phyloP scores from a whole-genome alignment of 352 stramenopile species.

The Globisporangium paddicum region DNA sequence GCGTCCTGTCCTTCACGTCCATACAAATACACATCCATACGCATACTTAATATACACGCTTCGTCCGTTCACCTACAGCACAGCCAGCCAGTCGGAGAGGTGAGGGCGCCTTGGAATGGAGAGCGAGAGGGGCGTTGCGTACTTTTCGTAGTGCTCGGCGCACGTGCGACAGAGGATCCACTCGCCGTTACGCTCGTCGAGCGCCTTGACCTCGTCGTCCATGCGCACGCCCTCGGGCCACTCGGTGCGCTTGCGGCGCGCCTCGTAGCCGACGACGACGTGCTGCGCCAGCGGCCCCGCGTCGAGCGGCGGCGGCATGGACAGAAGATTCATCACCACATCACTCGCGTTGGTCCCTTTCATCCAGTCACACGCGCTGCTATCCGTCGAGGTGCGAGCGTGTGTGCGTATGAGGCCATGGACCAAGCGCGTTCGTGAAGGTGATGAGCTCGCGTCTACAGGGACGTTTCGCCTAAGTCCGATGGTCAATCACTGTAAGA shows the following conservation, averaged over 20 bases:
- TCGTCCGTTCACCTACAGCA: no score
- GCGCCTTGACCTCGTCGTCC: conserved; percentile 44
- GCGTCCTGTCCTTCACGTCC: conserved; percentile 30
- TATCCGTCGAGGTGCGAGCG: conserved; percentile 13
- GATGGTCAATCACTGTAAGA: no score
- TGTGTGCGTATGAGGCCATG: conserved; percentile 8
- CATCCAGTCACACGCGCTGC: conserved; percentile 19
- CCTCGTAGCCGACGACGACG: conserved; percentile 26
- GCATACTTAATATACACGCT: neutral
- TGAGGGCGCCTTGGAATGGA: neutral
- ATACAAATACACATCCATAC: conserved; percentile 7
- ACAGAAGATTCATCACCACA: conserved; percentile 18
- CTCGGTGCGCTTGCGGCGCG: conserved; percentile 38
- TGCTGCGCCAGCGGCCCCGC: neutral
- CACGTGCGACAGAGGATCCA: conserved; percentile 68
- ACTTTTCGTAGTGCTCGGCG: conserved; percentile 51
- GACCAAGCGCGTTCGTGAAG: neutral
- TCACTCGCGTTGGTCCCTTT: conserved; percentile 14
- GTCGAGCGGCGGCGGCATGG: conserved; percentile 12
- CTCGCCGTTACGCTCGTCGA: conserved; percentile 55
- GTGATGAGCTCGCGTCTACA: neutral
- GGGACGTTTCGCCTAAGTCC: no score
- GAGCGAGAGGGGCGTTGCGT: neutral
- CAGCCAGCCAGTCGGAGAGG: neutral
- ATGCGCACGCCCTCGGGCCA: conserved; percentile 49